Evolutionary conservation across 257 asterid species (phyloP), one percentile per base, ranked within the genome.

Genomic region (Fraxinus americana): DNA sequence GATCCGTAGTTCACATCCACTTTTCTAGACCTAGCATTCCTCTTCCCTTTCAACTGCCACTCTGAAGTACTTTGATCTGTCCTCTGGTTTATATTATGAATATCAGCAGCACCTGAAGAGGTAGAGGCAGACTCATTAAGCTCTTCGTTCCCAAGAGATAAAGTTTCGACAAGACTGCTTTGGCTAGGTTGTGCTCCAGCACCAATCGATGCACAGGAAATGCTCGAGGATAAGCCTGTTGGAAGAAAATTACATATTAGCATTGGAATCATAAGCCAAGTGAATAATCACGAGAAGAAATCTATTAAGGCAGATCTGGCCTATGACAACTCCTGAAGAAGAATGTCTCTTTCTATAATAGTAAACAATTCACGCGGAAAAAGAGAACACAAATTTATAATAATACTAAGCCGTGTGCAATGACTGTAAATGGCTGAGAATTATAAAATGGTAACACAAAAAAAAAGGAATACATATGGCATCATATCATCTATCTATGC

Each of bases 11-110:
- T 84, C 12, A 76, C 81, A 66, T 82, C 87, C 41, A 61, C 74
- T 84, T 82, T 91, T 77, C 89, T 78, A 11, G 87, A 79, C 83
- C 98, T 86, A 11, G 91, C 85, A 75, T 92, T 94, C 70, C 97
- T 84, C 90, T 89, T 94, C 78, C 98, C 91, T 82, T 94, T 92
- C 67, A 82, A 70, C 84, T 81, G 93, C 98, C 99, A 94, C 82
- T 86, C 80, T 10, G 87, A 84, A 72, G 93, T 78, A 65, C 88
- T 88, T 80, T 87, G 89, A 79, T 85, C 96, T 54, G 80, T 66
- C 77, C 77, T 76, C 71, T 36, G 82, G 86, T 75, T 81, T 65
- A 83, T 70, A 72, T 71, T 52, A 54, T 73, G 85, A 80, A 76
- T 67, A 69, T 86, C 89, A 21, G 80, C 87, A 74, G 88, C 75